Percentiles rank a stretch among this genome's conserved stretches.
phyloP scores from a whole-genome alignment of 2,329 filamentous ascomycete genomes.

The Ilyonectria sp. region DNA sequence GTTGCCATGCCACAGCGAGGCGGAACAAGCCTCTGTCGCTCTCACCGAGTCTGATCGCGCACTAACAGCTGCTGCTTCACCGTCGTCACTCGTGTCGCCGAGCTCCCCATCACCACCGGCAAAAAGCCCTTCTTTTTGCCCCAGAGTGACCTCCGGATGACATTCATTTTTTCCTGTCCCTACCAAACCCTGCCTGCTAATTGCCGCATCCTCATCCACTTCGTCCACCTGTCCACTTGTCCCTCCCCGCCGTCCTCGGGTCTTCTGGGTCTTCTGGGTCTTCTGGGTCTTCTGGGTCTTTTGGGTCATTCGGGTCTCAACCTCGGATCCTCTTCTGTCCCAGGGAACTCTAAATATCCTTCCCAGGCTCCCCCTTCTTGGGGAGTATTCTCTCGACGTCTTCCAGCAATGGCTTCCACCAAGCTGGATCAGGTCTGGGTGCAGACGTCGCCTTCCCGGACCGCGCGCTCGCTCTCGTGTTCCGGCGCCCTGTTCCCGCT shows the following conservation, averaged over 20 bases:
- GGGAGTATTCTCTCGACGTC: not conserved
- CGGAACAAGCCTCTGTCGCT: not conserved
- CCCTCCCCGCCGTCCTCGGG: not conserved
- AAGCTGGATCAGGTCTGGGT: constrained; percentile 24
- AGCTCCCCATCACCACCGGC: not conserved
- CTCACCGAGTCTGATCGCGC: not conserved
- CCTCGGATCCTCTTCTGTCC: not conserved
- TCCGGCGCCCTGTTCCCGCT: constrained; percentile 21
- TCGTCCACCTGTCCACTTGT: not conserved
- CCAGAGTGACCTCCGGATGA: not conserved
- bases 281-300: too few species aligned
- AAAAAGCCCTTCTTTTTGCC: not conserved
- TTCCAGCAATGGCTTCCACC: constrained; percentile 25
- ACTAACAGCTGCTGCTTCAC: constrained; percentile 1
- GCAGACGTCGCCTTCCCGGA: constrained; percentile 15
- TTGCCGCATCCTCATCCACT: constrained; percentile 5
- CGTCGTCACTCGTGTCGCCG: not conserved
- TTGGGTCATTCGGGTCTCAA: too few species aligned
- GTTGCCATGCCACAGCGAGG: not conserved
- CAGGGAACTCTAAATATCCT: constrained; percentile 1
- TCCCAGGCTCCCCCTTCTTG: not conserved
- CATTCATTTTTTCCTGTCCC: not conserved
- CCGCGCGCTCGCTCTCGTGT: constrained; percentile 7
- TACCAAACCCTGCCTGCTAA: not conserved
- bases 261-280: not conserved